Evolutionary conservation across 768 basidiomycete species (phyloP), one percentile per base, ranked within the genome.

Genomic region (Polyporus arcularius): DNA sequence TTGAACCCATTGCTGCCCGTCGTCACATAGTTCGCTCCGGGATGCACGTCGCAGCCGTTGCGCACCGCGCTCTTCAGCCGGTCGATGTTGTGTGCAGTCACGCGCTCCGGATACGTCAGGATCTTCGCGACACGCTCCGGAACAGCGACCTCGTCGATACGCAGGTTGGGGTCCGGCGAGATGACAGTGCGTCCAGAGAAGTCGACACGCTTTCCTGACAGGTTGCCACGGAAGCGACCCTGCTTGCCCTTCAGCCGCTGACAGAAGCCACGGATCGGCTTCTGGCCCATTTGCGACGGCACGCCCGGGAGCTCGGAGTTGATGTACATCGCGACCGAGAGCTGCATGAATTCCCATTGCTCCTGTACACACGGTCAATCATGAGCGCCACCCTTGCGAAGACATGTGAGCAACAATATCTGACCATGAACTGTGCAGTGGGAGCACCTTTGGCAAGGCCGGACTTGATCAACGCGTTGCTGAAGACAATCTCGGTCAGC

Each of bases 191-290:
- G 90, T 5, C 88, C 96, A 0, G 96, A 98, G 72, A 98, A 98
- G 72, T 99, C 97, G 65, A 99, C 97, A 73, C 97, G 94, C 75
- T 99, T 99, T 63, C 97, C 97, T 0, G 96, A 98, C 8, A 99
- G 81, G 71, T 99, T 99, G 21, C 97, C 97, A 72, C 97, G 85
- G 77, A 99, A 98, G 49, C 97, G 95, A 68, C 97, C 97, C 73
- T 98, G 96, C 72, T 99, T 99, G 40, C 97, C 97, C 77, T 99
- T 99, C 52, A 99, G 78, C 3, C 97, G 92, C 69, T 99, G 97
- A 47, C 96, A 96, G 71, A 98, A 96, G 15, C 97, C 97, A 56
- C 97, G 88, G 67, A 97, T 96, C 9, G 97, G 96, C 68, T 97
- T 97, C 72, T 92, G 88, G 45, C 91, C 92, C 70, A 86, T 83